phyloP scores from a whole-genome alignment of 2,329 filamentous ascomycete genomes.

The Pyricularia sp. region DNA sequence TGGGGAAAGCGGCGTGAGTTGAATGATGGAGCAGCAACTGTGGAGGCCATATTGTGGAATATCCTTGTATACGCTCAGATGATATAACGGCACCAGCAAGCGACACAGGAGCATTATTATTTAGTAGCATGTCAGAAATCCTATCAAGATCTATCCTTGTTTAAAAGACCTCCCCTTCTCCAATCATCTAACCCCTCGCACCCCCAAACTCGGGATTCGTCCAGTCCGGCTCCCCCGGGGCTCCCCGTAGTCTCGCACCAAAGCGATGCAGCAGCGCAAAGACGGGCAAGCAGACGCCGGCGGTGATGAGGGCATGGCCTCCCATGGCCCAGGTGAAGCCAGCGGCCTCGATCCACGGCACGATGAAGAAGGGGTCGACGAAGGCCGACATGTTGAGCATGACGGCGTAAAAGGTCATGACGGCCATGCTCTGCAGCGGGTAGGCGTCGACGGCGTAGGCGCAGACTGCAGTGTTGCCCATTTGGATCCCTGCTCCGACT shows the following conservation, averaged over 20 bases:
- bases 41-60: no score
- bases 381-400: slow-evolving; percentile 42
- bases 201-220: background rate
- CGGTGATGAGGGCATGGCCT: slow-evolving; percentile 33
- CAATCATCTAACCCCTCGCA: background rate
- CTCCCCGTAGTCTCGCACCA: background rate
- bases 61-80: no score
- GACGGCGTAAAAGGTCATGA: slow-evolving; percentile 45
- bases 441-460: slow-evolving; percentile 47
- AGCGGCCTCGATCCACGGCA: slow-evolving; percentile 31
- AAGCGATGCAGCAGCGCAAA: slow-evolving; percentile 6
- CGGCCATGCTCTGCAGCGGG: slow-evolving; percentile 42
- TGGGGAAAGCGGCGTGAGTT: no score
- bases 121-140: no score
- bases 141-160: no score
- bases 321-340: slow-evolving; percentile 43
- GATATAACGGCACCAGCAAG: no score
- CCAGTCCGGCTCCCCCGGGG: background rate
- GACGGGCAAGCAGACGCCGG: slow-evolving; percentile 6
- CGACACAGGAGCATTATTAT: no score
- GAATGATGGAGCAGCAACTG: no score
- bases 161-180: no score
- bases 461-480: slow-evolving; percentile 43
- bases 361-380: slow-evolving; percentile 37
- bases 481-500: slow-evolving; percentile 46